These are phyloP conservation scores for Arthrobotrys pseudoclavata DNA, from an alignment of 2,329 filamentous ascomycete species.

Conservation along the genomic window DNA sequence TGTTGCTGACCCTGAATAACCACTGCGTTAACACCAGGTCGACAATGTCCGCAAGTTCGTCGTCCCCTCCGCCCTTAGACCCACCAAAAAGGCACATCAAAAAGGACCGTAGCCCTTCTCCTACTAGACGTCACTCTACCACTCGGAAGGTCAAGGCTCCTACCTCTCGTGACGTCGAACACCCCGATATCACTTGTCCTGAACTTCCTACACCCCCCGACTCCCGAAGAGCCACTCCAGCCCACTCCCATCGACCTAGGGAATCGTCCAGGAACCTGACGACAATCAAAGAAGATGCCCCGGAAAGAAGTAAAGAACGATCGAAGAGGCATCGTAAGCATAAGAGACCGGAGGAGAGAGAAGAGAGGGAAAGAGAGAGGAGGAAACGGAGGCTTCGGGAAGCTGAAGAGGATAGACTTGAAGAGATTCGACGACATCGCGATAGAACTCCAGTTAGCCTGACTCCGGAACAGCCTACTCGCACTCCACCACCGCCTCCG, in stretches of 20 bases:
- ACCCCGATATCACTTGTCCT: conserved; percentile 34
- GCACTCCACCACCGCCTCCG: conserved; percentile 51
- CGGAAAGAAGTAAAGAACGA: conserved; percentile 26
- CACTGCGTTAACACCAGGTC: conserved; percentile 43
- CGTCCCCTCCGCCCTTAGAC: conserved; percentile 51
- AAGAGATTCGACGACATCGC: conserved; percentile 42
- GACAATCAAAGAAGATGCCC: conserved; percentile 52
- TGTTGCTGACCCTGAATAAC: conserved; percentile 44
- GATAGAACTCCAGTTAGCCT: conserved; percentile 43
- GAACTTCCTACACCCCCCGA: conserved; percentile 54
- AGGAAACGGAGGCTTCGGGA: conserved; percentile 44
- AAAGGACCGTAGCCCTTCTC: conserved; percentile 46
- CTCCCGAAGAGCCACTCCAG: conserved; percentile 49
- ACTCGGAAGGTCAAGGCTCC: conserved; percentile 42
- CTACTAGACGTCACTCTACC: conserved; percentile 47
- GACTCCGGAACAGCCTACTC: conserved; percentile 46
- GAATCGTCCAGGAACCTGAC: conserved; percentile 53
- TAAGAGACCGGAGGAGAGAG: conserved; percentile 46
- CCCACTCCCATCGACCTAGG: conserved; percentile 51
- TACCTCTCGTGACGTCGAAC: conserved; percentile 38
- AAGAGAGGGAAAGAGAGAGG: conserved; percentile 44
- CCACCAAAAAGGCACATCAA: conserved; percentile 50
- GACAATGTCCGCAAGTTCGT: conserved; percentile 50
- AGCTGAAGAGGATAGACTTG: conserved; percentile 47
- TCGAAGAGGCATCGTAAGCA: conserved; percentile 43